A percentile compares a stretch with the other conserved stretches of the same genome.
Evolutionary conservation across 106 monocot genomes (phyloP).

Genomic region (Alisma plantagoaquatica): DNA sequence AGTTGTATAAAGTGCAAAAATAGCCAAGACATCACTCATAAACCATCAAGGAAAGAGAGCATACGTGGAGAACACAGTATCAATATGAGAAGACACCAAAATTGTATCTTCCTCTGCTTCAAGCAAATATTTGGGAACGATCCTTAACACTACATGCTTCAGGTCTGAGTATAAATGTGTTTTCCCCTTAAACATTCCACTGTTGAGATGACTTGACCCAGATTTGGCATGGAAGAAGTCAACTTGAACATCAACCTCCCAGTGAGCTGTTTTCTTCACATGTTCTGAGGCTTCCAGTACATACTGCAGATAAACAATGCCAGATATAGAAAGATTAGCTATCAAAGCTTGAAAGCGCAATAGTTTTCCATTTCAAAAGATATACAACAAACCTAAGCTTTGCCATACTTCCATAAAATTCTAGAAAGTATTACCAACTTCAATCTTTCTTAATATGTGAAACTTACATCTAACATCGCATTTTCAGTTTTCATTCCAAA

Average conservation of each 20-base stretch:
- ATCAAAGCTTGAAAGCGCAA: too few species aligned
- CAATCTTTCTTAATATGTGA: too few species aligned
- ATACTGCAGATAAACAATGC: slow-evolving; percentile 52
- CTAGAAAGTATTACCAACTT: too few species aligned
- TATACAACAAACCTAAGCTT: too few species aligned
- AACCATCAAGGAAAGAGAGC: slow-evolving; percentile 9
- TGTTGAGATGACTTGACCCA: slow-evolving; percentile 51
- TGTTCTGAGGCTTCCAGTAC: slow-evolving; percentile 62
- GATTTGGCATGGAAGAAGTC: slow-evolving; percentile 64
- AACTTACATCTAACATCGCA: too few species aligned
- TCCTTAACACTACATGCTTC: slow-evolving; percentile 89
- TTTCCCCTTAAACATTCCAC: slow-evolving; percentile 86
- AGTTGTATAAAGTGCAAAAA: too few species aligned
- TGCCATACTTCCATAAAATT: too few species aligned
- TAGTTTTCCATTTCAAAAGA: too few species aligned
- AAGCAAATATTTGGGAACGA: slow-evolving; percentile 77
- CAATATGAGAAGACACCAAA: slow-evolving; percentile 95
- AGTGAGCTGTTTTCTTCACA: slow-evolving; percentile 87
- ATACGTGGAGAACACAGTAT: slow-evolving; percentile 96
- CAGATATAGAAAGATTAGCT: too few species aligned
- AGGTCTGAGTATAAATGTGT: slow-evolving; percentile 85
- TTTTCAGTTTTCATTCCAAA: too few species aligned
- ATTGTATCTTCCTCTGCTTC: slow-evolving; percentile 73
- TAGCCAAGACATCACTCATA: not conserved
- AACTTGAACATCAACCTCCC: slow-evolving; percentile 97